Evolutionary conservation across 2,329 filamentous ascomycete genomes (phyloP).

Genomic region (Aspergillus aculeatinus): DNA sequence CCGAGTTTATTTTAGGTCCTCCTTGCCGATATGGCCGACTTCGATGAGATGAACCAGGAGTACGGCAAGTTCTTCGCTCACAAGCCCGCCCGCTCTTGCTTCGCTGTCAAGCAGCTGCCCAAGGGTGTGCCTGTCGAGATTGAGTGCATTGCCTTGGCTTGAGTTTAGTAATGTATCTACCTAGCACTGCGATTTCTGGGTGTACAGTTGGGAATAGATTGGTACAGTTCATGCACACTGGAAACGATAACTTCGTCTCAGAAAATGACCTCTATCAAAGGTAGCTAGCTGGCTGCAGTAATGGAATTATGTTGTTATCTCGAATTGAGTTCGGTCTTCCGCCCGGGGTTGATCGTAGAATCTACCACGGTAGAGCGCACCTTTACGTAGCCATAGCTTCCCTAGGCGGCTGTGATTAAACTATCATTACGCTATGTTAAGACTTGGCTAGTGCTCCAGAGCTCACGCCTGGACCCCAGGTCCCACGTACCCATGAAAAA

Average conservation of each 20-base stretch:
- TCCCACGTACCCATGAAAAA: neutral
- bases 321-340: neutral
- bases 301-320: neutral
- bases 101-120: conserved; percentile 62
- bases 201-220: neutral
- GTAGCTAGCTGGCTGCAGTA: too few relatives aligned
- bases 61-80: conserved; percentile 69
- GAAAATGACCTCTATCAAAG: neutral
- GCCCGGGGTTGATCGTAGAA: neutral
- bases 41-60: conserved; percentile 73
- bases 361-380: neutral
- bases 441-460: neutral
- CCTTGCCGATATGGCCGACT: conserved; percentile 86
- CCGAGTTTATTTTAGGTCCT: conserved; percentile 59
- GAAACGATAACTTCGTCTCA: neutral
- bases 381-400: neutral
- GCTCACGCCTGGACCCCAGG: neutral
- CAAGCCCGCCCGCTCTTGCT: conserved; percentile 63
- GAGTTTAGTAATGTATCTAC: conserved; percentile 13
- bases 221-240: neutral
- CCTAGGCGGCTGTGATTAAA: conserved; percentile 1
- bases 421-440: conserved; percentile 1
- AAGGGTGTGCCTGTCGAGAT: conserved; percentile 66
- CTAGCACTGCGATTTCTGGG: neutral
- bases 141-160: conserved; percentile 61